Base-by-base conservation (phyloP, 2,329 filamentous ascomycete species). In the Calonectria multiphialidica region DNA sequence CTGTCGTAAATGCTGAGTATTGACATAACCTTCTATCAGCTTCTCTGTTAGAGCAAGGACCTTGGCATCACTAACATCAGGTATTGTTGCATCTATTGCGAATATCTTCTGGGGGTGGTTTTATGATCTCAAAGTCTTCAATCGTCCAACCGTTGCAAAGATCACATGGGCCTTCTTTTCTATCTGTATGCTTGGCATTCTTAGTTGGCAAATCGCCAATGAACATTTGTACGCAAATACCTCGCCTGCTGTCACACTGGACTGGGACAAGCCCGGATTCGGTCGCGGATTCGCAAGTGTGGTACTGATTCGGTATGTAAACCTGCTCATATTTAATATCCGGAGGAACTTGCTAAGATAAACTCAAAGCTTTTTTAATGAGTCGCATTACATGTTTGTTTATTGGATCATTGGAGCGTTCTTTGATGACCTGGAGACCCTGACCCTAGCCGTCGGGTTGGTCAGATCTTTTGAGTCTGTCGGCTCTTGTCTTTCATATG, bases 341-440 rank as follows among this genome's bases (percentile, higher is more conserved):
- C n/a, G 5, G 25, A 2, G 15, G 15, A 16, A 9, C n/a, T 40
- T 10, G 0, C 67, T 77, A 7, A 76, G 3, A 9, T 68, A 4
- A 21, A 18, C 4, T 16, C 1, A 8, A 0, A 83, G 80, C 12
- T 88, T 89, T 76, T 84, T 88, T 79, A 88, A 89, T 70, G 88
- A 89, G 73, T 86, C 85, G 0, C 84, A 88, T 50, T 86, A 86
- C 74, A 88, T 88, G 81, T 88, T 88, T 67, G 85, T 88, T 0
- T 89, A 88, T 78, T 89, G 87, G 86, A 78, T 88, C 16, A 81
- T 89, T 1, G 88, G 86, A 3, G 83, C 86, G 2, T 89, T 88
- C 79, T 87, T 88, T 71, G 83, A 87, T 70, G 87, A 89, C 61
- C 80, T 89, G 7, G 86, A 88, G 75, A 88, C 87, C 0, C 74